Conservation (phyloP, 768 basidiomycete genomes). For the Suillus occidentalis region DNA sequence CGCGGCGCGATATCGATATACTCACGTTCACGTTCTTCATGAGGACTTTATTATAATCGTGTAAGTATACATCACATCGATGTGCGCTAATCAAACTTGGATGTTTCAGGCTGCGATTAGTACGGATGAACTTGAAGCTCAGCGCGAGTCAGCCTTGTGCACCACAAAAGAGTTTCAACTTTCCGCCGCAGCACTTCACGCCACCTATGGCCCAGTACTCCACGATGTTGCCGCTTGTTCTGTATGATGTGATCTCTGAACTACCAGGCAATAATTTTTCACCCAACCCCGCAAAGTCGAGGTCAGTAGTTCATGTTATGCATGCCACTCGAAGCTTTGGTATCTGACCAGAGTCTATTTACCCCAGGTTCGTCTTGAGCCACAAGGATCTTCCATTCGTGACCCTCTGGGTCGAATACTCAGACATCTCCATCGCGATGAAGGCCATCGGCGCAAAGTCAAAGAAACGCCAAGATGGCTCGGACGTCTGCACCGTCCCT, state of each 20-base stretch:
- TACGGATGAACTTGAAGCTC: background rate
- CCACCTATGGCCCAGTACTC: background rate
- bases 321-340: background rate
- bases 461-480: conserved; percentile 19
- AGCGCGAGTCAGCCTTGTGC: background rate
- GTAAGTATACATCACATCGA: too few species aligned
- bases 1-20: too few species aligned
- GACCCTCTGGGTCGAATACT: conserved; percentile 35
- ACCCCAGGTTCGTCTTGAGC: conserved; percentile 30
- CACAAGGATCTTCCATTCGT: conserved; percentile 35
- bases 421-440: conserved; percentile 29
- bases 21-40: too few species aligned
- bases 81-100: too few species aligned
- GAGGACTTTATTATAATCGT: too few species aligned
- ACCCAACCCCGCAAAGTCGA: conserved; percentile 39
- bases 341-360: background rate
- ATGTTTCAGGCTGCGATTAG: too few species aligned
- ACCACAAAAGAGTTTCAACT: too few species aligned
- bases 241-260: conserved; percentile 39
- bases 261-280: conserved; percentile 33
- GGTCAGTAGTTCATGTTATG: conserved; percentile 21
- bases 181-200: background rate
- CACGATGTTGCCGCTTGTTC: conserved; percentile 28
- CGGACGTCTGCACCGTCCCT: conserved; percentile 31
- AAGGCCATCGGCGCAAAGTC: conserved; percentile 28